Percentiles rank a stretch among this genome's conserved stretches.
Evolutionary conservation across 768 basidiomycete genomes (phyloP).

Genomic region (Coprinopsis cinerea): DNA sequence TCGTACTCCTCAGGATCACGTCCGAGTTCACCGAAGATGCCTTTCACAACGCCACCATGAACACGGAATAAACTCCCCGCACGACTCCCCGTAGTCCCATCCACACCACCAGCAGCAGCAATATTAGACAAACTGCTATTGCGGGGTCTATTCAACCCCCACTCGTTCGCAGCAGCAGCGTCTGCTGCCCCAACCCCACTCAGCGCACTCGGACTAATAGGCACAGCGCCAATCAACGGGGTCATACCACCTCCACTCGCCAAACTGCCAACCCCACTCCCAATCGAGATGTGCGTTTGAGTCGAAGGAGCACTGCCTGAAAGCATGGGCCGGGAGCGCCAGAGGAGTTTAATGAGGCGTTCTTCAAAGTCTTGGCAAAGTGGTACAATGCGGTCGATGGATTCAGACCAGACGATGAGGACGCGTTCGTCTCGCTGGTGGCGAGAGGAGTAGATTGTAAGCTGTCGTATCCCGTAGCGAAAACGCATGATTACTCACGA

Average conservation of each 20-base stretch:
- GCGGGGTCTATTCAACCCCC: no score
- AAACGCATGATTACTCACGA: slow-evolving; percentile 40
- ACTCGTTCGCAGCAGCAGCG: neutral
- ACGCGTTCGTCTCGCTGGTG: slow-evolving; percentile 85
- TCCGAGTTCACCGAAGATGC: slow-evolving; percentile 24
- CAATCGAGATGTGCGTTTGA: slow-evolving; percentile 7
- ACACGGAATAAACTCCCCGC: slow-evolving; percentile 1
- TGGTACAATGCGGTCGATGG: slow-evolving; percentile 72
- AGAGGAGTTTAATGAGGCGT: slow-evolving; percentile 75
- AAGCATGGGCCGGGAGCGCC: slow-evolving; percentile 40
- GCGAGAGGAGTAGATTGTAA: neutral
- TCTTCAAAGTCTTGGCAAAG: slow-evolving; percentile 69
- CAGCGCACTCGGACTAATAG: neutral
- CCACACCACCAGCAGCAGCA: neutral
- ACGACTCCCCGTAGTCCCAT: neutral
- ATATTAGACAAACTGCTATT: neutral
- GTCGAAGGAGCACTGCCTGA: slow-evolving; percentile 12
- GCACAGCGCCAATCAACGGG: neutral
- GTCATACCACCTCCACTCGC: neutral
- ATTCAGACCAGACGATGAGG: slow-evolving; percentile 80
- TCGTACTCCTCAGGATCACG: slow-evolving; percentile 18
- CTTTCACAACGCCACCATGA: slow-evolving; percentile 8
- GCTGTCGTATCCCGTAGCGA: neutral
- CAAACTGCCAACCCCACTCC: slow-evolving; percentile 6
- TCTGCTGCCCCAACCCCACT: no score